phyloP scores from a whole-genome alignment of 106 monocot species.

The Posidonia australis region DNA sequence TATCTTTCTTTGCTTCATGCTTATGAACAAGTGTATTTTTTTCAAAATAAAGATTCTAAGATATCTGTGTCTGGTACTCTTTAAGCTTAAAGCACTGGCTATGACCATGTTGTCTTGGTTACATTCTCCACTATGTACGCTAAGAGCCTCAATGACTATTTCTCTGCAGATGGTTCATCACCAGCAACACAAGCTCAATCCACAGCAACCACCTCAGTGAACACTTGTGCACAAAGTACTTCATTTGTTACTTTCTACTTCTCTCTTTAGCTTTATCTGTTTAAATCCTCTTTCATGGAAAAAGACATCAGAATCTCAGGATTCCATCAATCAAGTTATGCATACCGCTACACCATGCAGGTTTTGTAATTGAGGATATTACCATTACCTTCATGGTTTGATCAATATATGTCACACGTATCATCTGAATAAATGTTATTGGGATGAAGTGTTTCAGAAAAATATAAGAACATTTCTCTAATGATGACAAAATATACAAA shows the following conservation, averaged over 20 bases:
- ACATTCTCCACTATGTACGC: not conserved
- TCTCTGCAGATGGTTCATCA: not conserved
- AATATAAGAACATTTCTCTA: no score
- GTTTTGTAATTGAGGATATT: no score
- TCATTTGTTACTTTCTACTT: not conserved
- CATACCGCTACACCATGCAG: no score
- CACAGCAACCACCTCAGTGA: not conserved
- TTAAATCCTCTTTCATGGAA: no score
- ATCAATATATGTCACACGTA: no score
- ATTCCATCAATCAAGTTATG: no score
- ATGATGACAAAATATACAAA: no score
- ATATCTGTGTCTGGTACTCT: not conserved
- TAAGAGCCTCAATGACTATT: not conserved
- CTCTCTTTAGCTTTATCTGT: no score
- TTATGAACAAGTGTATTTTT: conserved; percentile 83
- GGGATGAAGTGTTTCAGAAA: no score
- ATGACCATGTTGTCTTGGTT: not conserved
- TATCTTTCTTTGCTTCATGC: conserved; percentile 67
- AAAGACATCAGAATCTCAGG: no score
- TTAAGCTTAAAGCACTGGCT: not conserved
- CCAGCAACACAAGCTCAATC: not conserved
- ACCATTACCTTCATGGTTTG: no score
- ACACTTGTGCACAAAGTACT: not conserved
- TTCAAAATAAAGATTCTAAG: conserved; percentile 8
- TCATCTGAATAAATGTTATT: no score